Evolutionary conservation across 192 early-diverging fungal species (phyloP).

Genomic region (Coemansia aciculifera): DNA sequence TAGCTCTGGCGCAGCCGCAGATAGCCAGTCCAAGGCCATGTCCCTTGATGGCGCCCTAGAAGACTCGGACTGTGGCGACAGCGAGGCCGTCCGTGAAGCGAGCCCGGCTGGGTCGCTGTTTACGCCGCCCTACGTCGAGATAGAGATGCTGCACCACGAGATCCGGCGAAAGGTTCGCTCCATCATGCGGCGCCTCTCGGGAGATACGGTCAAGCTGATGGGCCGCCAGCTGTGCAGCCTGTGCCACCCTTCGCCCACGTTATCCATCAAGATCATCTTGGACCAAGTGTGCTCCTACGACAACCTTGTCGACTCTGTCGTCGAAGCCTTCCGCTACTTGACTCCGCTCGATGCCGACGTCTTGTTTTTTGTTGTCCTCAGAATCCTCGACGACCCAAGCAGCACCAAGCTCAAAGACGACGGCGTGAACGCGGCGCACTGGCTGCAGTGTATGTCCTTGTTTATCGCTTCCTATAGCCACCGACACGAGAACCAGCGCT

Average conservation of each 20-base stretch:
- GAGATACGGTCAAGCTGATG: constrained; percentile 47
- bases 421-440: constrained; percentile 43
- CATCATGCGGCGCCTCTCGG: constrained; percentile 52
- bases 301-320: constrained; percentile 49
- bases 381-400: constrained; percentile 27
- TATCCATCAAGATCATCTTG: constrained; percentile 42
- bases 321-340: constrained; percentile 51
- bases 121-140: constrained; percentile 20
- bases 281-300: constrained; percentile 55
- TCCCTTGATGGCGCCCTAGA: constrained; percentile 43
- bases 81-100: background rate
- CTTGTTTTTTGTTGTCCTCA: constrained; percentile 43
- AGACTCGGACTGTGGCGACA: constrained; percentile 11
- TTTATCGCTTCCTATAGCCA: constrained; percentile 45
- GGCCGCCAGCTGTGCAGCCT: constrained; percentile 45
- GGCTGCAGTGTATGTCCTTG: constrained; percentile 50
- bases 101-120: background rate
- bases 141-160: constrained; percentile 28
- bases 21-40: constrained; percentile 27
- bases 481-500: constrained; percentile 34
- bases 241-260: constrained; percentile 40
- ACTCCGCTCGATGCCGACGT: constrained; percentile 44
- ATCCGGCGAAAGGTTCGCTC: constrained; percentile 45
- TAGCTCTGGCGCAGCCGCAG: background rate
- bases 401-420: constrained; percentile 40